Evolutionary conservation across 331 rosid genomes (phyloP).

Genomic region (Acacia concinna): DNA sequence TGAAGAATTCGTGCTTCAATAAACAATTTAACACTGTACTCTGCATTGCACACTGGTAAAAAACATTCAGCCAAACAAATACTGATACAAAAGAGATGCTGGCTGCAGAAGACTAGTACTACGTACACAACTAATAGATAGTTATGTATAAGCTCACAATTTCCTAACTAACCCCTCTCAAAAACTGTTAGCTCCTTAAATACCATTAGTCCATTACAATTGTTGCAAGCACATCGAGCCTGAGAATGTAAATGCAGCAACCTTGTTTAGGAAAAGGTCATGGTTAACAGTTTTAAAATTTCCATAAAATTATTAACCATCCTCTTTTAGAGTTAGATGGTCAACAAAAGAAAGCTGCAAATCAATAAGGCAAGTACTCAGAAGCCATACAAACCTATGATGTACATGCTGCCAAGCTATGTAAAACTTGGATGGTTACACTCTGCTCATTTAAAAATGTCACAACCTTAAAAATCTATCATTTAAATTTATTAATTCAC

Average conservation of each 20-base stretch:
- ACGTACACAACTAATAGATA: not conserved
- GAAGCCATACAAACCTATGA: not conserved
- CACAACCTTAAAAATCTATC: not conserved
- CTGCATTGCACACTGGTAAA: not conserved
- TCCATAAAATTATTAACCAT: not conserved
- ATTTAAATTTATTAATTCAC: constrained; percentile 9
- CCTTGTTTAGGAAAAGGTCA: not conserved
- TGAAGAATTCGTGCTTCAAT: not conserved
- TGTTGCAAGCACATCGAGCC: not conserved
- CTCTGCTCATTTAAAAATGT: not conserved
- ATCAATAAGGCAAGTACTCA: not conserved
- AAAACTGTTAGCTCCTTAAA: not conserved
- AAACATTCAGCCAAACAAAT: not conserved
- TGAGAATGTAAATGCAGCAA: not conserved
- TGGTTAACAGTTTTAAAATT: not conserved
- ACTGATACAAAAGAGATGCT: not conserved
- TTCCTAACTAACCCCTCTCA: not conserved
- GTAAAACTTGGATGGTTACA: not conserved
- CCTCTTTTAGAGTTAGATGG: not conserved
- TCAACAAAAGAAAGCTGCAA: not conserved
- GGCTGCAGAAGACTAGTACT: not conserved
- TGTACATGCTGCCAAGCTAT: not conserved
- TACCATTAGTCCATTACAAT: not conserved
- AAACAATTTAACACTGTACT: not conserved
- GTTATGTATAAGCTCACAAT: not conserved